phyloP scores from a whole-genome alignment of 2,329 filamentous ascomycete species.

The Scedosporium minutisporum region DNA sequence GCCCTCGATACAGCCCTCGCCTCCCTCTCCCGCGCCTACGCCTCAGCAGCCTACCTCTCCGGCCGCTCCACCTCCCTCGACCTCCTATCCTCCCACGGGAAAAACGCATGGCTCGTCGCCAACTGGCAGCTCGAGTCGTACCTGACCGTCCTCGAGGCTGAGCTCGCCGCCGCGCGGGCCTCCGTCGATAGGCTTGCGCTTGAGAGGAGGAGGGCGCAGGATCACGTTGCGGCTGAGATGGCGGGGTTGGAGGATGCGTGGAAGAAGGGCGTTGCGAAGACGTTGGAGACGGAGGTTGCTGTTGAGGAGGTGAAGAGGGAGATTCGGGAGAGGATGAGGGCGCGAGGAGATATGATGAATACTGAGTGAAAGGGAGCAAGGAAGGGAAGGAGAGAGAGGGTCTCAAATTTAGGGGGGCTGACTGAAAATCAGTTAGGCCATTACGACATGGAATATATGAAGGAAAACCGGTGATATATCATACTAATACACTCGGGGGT shows the following conservation, averaged over 20 bases:
- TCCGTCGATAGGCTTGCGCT: conserved; percentile 67
- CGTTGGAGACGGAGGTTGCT: conserved; percentile 81
- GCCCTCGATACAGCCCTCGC: conserved; percentile 36
- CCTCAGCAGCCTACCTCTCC: conserved; percentile 40
- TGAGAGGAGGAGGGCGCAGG: conserved; percentile 59
- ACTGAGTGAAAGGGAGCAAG: background rate
- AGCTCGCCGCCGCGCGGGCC: conserved; percentile 57
- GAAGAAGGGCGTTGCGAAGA: conserved; percentile 66
- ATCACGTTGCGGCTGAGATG: conserved; percentile 63
- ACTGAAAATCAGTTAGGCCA: too few species aligned
- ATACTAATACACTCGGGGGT: too few species aligned
- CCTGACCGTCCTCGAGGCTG: conserved; percentile 54
- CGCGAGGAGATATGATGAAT: conserved; percentile 10
- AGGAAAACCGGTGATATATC: too few species aligned
- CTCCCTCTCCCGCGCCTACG: conserved; percentile 46
- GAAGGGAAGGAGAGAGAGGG: background rate
- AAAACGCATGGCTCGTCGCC: conserved; percentile 82
- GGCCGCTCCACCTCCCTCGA: conserved; percentile 48
- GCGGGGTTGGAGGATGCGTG: conserved; percentile 65
- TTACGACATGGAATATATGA: too few species aligned
- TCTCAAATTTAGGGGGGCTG: background rate
- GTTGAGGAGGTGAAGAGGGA: conserved; percentile 61
- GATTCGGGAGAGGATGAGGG: conserved; percentile 53
- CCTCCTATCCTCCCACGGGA: conserved; percentile 72
- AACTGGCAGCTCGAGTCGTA: conserved; percentile 74